Conservation (phyloP, 192 early-diverging fungal species). For the Gamsiella multidivaricata region DNA sequence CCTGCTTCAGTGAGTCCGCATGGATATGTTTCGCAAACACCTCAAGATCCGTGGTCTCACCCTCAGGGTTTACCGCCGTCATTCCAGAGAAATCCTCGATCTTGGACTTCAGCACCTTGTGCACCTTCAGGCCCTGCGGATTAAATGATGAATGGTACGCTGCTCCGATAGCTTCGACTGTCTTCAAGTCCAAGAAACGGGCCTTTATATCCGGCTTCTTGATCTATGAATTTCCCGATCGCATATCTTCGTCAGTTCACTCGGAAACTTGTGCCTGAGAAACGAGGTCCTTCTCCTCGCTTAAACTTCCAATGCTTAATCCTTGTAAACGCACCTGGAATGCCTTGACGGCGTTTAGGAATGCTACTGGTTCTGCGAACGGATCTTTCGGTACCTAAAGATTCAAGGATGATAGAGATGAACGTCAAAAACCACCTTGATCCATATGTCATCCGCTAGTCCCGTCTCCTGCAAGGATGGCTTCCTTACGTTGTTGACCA, state of each 20-base stretch:
- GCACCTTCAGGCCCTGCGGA: slow-evolving; percentile 57
- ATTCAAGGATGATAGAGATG: not conserved
- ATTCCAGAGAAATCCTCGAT: slow-evolving; percentile 65
- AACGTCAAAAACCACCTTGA: not conserved
- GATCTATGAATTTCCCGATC: slow-evolving; percentile 3
- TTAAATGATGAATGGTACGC: slow-evolving; percentile 49
- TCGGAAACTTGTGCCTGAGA: not conserved
- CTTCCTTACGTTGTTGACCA: slow-evolving; percentile 56
- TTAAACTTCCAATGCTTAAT: too few species aligned
- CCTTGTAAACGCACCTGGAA: slow-evolving; percentile 61
- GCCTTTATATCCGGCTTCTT: slow-evolving; percentile 44
- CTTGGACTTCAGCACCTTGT: slow-evolving; percentile 64
- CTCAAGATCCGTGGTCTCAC: slow-evolving; percentile 59
- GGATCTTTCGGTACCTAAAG: slow-evolving; percentile 62
- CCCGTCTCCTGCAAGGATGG: not conserved
- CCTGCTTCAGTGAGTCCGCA: slow-evolving; percentile 54
- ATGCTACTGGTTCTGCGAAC: slow-evolving; percentile 55
- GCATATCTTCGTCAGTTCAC: not conserved
- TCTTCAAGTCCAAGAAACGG: slow-evolving; percentile 23
- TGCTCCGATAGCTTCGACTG: slow-evolving; percentile 50
- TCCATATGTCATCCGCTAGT: not conserved
- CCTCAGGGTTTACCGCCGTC: slow-evolving; percentile 20
- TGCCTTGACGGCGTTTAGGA: slow-evolving; percentile 52
- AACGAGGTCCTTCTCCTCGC: too few species aligned
- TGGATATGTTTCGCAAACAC: slow-evolving; percentile 57